Evolutionary conservation across 1,284 basidiomycete species (phyloP), one percentile per base, ranked within the genome.

Genomic region (Sanghuangporus sanghuang): DNA sequence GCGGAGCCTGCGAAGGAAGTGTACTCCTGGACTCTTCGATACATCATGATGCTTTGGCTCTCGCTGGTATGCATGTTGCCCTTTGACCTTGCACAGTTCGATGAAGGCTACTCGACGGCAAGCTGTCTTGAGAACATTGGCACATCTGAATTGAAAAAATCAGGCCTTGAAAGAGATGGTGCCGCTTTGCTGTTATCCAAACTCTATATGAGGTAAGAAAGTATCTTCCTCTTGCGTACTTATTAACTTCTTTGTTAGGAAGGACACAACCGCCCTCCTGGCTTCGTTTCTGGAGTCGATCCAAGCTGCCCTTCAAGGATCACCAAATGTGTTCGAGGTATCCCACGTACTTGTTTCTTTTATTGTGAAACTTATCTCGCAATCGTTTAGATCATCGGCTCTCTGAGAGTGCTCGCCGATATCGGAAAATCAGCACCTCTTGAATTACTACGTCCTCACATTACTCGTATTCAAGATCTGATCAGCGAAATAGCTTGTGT

Each of bases 41-140:
- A 97, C 70, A 81, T 92, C 14, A 78, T 93, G 23, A 79, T 99
- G 4, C 80, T 98, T 2, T 99, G 97, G 96, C 82, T 99, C 11
- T 93, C 94, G 16, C 83, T 99, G 16, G 90, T 98, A 59, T 92
- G 92, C 75, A 95, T 94, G 78, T 89, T 98, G 21, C 97, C 97
- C 0, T 99, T 99, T 73, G 88, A 93, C 71, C 79, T 99, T 54
- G 80, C 85, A 16, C 91, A 93, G 66, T 93, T 98, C 61, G 92
- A 95, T 70, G 83, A 71, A 11, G 78, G 78, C 16, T 70, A 71
- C 16, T 71, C 78, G 67, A 84, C 86, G 40, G 80, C 85, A n/a
- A 67, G 69, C 63, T 68, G 74, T 40, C 73, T 96, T 7, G 86
- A 94, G 68, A 68, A 70, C 0, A 73, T 89, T 5, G 90, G 85